Percentiles rank a stretch among this genome's conserved stretches.
Conservation (phyloP, 495 filamentous ascomycete genomes). For the Penicillium turbatum region DNA sequence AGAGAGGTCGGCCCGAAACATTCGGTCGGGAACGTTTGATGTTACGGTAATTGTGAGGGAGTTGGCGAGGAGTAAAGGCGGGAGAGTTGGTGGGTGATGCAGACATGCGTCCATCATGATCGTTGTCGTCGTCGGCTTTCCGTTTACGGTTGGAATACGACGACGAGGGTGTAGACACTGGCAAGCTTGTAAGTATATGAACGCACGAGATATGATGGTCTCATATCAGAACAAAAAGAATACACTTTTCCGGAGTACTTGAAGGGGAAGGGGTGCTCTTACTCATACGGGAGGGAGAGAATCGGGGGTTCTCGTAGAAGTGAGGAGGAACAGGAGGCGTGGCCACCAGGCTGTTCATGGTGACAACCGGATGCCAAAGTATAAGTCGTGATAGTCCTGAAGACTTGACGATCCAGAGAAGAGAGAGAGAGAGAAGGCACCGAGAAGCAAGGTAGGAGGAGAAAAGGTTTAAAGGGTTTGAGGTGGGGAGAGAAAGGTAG, state of each 20-base stretch:
- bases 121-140: slow-evolving; percentile 79
- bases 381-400: slow-evolving; percentile 8
- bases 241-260: not conserved
- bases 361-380: slow-evolving; percentile 40
- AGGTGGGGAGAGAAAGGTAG: slow-evolving; percentile 39
- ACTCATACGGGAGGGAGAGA: slow-evolving; percentile 70
- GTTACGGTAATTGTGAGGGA: slow-evolving; percentile 56
- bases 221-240: not conserved
- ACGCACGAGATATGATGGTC: not conserved
- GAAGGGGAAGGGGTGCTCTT: slow-evolving; percentile 26
- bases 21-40: slow-evolving; percentile 64
- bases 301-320: slow-evolving; percentile 66
- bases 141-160: slow-evolving; percentile 65
- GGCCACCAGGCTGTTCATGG: slow-evolving; percentile 61
- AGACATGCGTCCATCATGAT: slow-evolving; percentile 76
- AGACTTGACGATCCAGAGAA: slow-evolving; percentile 13
- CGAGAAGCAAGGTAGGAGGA: slow-evolving; percentile 26
- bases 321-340: slow-evolving; percentile 70
- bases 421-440: slow-evolving; percentile 17
- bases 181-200: slow-evolving; percentile 20
- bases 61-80: slow-evolving; percentile 59
- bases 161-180: slow-evolving; percentile 54
- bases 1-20: slow-evolving; percentile 70
- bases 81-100: slow-evolving; percentile 78
- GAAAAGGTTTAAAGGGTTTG: slow-evolving; percentile 25